These are phyloP conservation scores for Hymenoscyphus linearis DNA, from an alignment of 2,329 filamentous ascomycete species.

Conservation along the genomic window DNA sequence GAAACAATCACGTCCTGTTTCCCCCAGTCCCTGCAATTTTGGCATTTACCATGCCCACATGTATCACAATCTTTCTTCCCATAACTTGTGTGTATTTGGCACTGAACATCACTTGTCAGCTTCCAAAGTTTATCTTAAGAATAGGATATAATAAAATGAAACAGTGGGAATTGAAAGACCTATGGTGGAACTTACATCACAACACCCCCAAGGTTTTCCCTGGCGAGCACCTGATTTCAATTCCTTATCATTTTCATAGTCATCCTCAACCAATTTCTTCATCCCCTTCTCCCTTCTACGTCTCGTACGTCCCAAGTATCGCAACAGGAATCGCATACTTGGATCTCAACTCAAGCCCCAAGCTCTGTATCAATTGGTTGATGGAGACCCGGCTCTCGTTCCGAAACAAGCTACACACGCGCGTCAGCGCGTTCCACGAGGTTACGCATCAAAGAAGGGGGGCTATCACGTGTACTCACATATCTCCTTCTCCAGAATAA, in stretches of 20 bases:
- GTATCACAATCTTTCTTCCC: not conserved
- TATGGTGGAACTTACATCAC: not conserved
- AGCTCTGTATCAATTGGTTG: not conserved
- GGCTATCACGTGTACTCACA: not conserved
- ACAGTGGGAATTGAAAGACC: not conserved
- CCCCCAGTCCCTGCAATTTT: not conserved
- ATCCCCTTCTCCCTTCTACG: not conserved
- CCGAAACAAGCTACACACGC: not conserved
- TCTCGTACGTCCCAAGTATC: not conserved
- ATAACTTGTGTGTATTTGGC: not conserved
- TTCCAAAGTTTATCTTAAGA: not conserved
- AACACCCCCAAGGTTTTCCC: slow-evolving; percentile 1
- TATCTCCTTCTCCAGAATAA: not conserved
- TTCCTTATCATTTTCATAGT: not conserved
- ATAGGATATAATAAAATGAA: not conserved
- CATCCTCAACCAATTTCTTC: not conserved
- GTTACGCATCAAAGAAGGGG: not conserved
- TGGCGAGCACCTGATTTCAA: not conserved
- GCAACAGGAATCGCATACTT: not conserved
- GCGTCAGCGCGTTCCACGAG: not conserved
- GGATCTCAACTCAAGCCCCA: not conserved
- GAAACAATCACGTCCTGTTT: not conserved
- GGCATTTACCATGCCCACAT: slow-evolving; percentile 1
- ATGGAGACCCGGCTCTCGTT: not conserved
- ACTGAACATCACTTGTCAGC: not conserved